Evolutionary conservation across 495 filamentous ascomycete species (phyloP).

Genomic region (Lichina pygmaea): DNA sequence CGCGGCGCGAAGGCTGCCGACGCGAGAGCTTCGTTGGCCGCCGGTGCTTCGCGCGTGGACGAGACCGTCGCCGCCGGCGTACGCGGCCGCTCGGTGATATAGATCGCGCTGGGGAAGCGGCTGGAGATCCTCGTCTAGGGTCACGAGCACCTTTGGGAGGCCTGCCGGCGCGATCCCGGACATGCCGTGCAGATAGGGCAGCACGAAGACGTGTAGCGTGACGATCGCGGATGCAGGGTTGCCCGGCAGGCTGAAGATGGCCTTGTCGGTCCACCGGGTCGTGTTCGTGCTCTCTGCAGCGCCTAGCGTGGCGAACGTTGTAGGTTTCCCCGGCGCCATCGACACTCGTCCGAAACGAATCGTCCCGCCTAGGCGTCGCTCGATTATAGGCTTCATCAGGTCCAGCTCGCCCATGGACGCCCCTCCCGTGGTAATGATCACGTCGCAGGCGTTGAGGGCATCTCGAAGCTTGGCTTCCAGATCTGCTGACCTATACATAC

Average conservation of each 20-base stretch:
- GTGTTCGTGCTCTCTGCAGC: constrained; percentile 22
- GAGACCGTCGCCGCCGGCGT: constrained; percentile 31
- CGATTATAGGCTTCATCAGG: constrained; percentile 89
- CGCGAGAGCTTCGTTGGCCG: constrained; percentile 62
- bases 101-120: constrained; percentile 54
- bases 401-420: constrained; percentile 98
- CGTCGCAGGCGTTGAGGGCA: constrained; percentile 45
- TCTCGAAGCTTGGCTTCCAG: constrained; percentile 51
- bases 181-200: constrained; percentile 59
- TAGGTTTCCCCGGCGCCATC: constrained; percentile 97
- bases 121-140: constrained; percentile 39
- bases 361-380: constrained; percentile 65
- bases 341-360: constrained; percentile 92
- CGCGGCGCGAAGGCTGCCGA: constrained; percentile 67
- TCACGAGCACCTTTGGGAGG: constrained; percentile 42
- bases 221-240: constrained; percentile 88
- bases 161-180: constrained; percentile 32
- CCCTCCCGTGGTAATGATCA: constrained; percentile 80
- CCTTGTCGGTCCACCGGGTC: constrained; percentile 24
- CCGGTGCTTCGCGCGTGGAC: constrained; percentile 67
- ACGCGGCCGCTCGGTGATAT: constrained; percentile 58
- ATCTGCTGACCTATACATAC: constrained; percentile 22
- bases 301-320: constrained; percentile 69
- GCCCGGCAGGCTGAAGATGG: constrained; percentile 77
- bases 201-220: constrained; percentile 77